Conservation (phyloP, 805 yeast species). For the Ogataea neopini region DNA sequence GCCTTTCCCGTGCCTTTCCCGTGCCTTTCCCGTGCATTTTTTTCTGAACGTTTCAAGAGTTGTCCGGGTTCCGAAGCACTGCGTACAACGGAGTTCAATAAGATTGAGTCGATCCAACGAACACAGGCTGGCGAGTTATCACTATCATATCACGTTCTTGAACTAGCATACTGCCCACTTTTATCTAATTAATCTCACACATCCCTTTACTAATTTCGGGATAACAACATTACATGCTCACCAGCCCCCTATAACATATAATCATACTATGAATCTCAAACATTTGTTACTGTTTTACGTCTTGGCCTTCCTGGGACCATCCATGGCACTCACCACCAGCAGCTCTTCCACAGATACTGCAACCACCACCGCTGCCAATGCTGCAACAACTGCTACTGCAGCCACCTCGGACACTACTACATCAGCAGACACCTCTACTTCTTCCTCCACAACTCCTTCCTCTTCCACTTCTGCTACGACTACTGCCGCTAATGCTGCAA, state of each 20-base stretch:
- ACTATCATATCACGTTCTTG: not conserved
- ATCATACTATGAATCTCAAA: not conserved
- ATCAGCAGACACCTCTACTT: no score
- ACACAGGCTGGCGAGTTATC: no score
- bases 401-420: constrained; percentile 6
- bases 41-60: no score
- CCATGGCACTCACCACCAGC: constrained; percentile 1
- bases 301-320: not conserved
- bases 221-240: not conserved
- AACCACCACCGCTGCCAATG: constrained; percentile 4
- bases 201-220: not conserved
- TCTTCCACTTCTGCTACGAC: constrained; percentile 7
- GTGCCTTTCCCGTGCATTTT: not conserved
- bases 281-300: not conserved
- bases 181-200: no score
- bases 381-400: constrained; percentile 4
- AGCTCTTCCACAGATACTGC: constrained; percentile 5
- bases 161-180: no score
- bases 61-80: not conserved
- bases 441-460: no score
- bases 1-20: not conserved
- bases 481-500: constrained; percentile 3
- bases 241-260: not conserved
- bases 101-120: no score
- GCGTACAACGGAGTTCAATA: no score